These are phyloP conservation scores for Erucastrum elatum DNA, from an alignment of 345 rosid species.

Conservation along the genomic window DNA sequence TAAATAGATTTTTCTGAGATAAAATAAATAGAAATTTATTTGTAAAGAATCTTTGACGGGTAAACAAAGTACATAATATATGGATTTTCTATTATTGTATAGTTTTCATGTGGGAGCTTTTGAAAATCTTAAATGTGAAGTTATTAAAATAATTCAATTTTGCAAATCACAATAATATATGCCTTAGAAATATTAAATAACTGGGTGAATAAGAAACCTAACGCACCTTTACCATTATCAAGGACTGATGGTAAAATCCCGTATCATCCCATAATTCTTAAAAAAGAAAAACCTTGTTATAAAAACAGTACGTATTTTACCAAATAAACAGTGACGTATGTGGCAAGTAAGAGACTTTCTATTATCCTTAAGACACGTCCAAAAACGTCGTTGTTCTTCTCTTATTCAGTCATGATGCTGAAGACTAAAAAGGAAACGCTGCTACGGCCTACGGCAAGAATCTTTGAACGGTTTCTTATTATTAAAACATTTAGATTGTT, in stretches of 20 bases:
- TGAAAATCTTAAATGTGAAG: background rate
- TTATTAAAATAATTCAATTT: no score
- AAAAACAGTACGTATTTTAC: no score
- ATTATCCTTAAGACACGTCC: background rate
- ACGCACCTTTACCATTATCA: background rate
- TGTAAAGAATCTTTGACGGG: no score
- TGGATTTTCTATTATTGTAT: background rate
- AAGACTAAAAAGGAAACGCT: no score
- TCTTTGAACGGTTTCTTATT: no score
- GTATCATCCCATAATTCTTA: background rate
- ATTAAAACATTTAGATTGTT: no score
- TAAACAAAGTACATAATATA: no score
- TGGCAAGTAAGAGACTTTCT: background rate
- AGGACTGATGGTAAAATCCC: background rate
- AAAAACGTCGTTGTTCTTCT: background rate
- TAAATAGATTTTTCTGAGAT: no score
- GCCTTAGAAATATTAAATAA: background rate
- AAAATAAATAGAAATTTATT: no score
- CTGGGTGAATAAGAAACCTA: background rate
- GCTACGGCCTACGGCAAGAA: no score
- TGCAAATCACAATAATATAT: background rate
- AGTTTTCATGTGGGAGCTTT: background rate
- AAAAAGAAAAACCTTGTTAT: background rate
- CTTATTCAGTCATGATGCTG: no score
- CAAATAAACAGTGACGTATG: background rate